A percentile compares a stretch with the other conserved stretches of the same genome.
These are phyloP conservation scores for Globisporangium emineosum DNA, from an alignment of 352 stramenopile genomes.

Conservation along the genomic window DNA sequence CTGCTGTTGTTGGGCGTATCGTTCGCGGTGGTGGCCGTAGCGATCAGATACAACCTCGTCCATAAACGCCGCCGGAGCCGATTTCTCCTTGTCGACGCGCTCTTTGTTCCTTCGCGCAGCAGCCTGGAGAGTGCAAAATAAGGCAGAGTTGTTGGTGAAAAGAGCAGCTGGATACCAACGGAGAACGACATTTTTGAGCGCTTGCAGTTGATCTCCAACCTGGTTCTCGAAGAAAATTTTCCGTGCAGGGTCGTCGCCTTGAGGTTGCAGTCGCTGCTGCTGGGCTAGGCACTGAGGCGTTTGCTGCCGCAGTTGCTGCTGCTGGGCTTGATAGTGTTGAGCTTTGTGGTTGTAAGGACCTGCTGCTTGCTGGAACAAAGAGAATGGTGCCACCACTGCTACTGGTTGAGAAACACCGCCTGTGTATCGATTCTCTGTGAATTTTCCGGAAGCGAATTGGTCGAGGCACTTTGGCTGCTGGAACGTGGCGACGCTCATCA, in stretches of 20 bases:
- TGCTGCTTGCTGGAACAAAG: neutral
- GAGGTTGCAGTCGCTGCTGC: neutral
- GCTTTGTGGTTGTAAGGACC: neutral
- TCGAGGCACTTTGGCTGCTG: constrained; percentile 29
- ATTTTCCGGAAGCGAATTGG: constrained; percentile 3
- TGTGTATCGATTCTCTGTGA: neutral
- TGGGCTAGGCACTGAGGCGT: neutral
- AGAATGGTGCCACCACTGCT: neutral
- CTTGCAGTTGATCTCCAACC: constrained; percentile 16
- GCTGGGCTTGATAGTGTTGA: neutral
- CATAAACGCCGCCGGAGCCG: constrained; percentile 24
- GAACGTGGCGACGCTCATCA: constrained; percentile 29
- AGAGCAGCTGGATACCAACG: neutral
- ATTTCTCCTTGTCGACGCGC: constrained; percentile 42
- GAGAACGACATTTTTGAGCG: neutral
- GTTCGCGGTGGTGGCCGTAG: neutral
- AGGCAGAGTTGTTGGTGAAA: neutral
- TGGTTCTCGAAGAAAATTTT: constrained; percentile 71
- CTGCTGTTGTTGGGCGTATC: neutral
- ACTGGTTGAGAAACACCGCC: neutral
- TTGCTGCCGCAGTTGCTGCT: neutral
- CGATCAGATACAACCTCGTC: neutral
- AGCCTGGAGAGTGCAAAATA: constrained; percentile 23
- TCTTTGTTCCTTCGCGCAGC: constrained; percentile 55
- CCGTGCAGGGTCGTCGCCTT: constrained; percentile 19